Conservation (phyloP, 1,284 basidiomycete genomes). For the Peniophora sp. region DNA sequence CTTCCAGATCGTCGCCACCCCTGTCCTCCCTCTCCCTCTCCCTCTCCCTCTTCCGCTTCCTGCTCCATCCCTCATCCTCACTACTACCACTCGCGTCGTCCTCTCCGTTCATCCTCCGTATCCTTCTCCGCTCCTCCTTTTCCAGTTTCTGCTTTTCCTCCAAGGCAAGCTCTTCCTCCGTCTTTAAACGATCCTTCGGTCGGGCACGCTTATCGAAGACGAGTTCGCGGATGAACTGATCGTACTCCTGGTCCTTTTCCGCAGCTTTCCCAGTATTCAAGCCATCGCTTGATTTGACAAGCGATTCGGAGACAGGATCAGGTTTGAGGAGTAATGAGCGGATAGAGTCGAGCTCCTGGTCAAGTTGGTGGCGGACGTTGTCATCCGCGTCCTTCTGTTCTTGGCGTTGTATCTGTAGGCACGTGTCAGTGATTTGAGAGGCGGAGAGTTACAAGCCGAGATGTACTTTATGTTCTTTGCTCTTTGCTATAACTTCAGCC, state of each 20-base stretch:
- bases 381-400: slow-evolving; percentile 83
- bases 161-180: slow-evolving; percentile 87
- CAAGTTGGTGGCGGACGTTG: slow-evolving; percentile 81
- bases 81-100: slow-evolving; percentile 49
- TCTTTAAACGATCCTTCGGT: slow-evolving; percentile 94
- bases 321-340: slow-evolving; percentile 68
- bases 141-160: slow-evolving; percentile 87
- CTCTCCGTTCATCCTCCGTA: slow-evolving; percentile 84
- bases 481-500: slow-evolving; percentile 97
- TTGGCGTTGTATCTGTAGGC: slow-evolving; percentile 71
- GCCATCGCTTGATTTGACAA: slow-evolving; percentile 7
- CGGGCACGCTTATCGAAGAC: slow-evolving; percentile 92
- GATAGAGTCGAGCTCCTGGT: slow-evolving; percentile 82
- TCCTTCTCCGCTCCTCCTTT: slow-evolving; percentile 75
- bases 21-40: slow-evolving; percentile 37
- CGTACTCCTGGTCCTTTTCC: slow-evolving; percentile 61
- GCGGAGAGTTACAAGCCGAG: background rate
- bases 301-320: slow-evolving; percentile 32
- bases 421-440: background rate
- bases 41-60: slow-evolving; percentile 30
- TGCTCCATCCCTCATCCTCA: slow-evolving; percentile 37
- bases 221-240: slow-evolving; percentile 86
- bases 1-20: slow-evolving; percentile 85
- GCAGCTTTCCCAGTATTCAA: background rate
- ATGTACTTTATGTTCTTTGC: slow-evolving; percentile 85